Conservation (phyloP, 169 alveolate genomes). For the Hepatocystis sp. region DNA sequence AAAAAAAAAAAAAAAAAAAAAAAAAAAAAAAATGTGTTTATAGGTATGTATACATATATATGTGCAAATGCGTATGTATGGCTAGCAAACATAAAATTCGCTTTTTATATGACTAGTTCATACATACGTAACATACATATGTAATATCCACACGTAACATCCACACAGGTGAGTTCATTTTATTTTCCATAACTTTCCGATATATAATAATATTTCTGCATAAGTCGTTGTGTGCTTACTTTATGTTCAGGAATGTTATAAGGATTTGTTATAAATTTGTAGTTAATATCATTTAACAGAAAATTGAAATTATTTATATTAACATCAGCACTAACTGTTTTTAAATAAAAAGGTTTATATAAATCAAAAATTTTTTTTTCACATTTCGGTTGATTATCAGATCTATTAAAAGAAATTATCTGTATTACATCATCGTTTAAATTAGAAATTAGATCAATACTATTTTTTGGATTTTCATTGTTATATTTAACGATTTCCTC, state of each 20-base stretch:
- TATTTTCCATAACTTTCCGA: too few species aligned
- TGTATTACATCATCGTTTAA: conserved; percentile 38
- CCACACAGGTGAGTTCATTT: too few species aligned
- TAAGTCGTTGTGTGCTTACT: conserved; percentile 2
- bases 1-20: not conserved
- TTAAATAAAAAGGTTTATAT: conserved; percentile 46
- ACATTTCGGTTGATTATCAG: conserved; percentile 49
- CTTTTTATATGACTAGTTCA: not conserved
- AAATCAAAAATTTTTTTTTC: conserved; percentile 56
- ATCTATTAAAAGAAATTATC: conserved; percentile 35
- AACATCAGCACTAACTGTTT: conserved; percentile 38
- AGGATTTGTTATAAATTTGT: conserved; percentile 39
- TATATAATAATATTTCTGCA: too few species aligned
- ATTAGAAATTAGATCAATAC: conserved; percentile 4
- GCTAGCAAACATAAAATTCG: too few species aligned
- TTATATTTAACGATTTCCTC: conserved; percentile 37
- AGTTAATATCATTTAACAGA: conserved; percentile 28
- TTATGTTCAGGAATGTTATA: conserved; percentile 31
- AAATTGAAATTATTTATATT: conserved; percentile 9
- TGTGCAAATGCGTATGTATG: too few species aligned
- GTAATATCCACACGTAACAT: too few species aligned
- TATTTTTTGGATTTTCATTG: not conserved
- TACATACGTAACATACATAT: too few species aligned
- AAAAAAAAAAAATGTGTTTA: not conserved
- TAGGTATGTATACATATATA: conserved; percentile 1